Evolutionary conservation across 1,284 basidiomycete species (phyloP), one percentile per base, ranked within the genome.

Genomic region (Rhodotorula sp.): DNA sequence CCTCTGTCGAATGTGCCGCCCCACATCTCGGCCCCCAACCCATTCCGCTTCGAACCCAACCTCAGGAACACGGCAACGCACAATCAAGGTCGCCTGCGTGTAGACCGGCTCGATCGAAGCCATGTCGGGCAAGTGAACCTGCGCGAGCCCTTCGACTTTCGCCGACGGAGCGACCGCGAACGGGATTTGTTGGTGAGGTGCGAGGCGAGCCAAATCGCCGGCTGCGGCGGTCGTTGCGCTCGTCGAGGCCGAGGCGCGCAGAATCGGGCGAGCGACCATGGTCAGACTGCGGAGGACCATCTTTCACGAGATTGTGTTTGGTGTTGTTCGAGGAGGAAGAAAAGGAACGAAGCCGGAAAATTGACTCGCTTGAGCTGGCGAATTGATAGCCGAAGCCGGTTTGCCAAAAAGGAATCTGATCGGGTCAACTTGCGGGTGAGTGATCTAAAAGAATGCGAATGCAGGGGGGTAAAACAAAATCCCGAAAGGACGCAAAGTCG

Each of bases 121-220:
- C 69, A 64, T 70, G 61, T 57, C 56, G n/a, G 69, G 69, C 18
- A 70, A 48, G 50, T 50, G 59, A 14, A 70, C 65, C 54, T 67
- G 65, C 6, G 61, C 69, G 38, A 70, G 34, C 6, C 59, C 48
- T 26, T 57, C 58, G 47, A 54, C 65, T 23, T 48, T 49, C 6
- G 69, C 62, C 16, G 69, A 52, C 6, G 58, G 38, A 3, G 38
- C 31, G 47, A 47, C 47, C 19, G 58, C 31, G 8, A 69, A 52
- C 60, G 57, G 34, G 23, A 58, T 43, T 23, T 38, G 34, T n/a
- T 58, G 34, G 68, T 12, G 58, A 43, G 21, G 50, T 0, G 15
- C 63, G 57, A 34, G 38, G 7, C 62, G 68, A 52, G 50, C 50
- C 23, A 52, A 16, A n/a, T 52, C 50, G 10, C n/a, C 12, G 19